Percentiles rank a stretch among this genome's conserved stretches.
These are phyloP conservation scores for Melampsora americana DNA, from an alignment of 1,284 basidiomycete species.

Conservation along the genomic window DNA sequence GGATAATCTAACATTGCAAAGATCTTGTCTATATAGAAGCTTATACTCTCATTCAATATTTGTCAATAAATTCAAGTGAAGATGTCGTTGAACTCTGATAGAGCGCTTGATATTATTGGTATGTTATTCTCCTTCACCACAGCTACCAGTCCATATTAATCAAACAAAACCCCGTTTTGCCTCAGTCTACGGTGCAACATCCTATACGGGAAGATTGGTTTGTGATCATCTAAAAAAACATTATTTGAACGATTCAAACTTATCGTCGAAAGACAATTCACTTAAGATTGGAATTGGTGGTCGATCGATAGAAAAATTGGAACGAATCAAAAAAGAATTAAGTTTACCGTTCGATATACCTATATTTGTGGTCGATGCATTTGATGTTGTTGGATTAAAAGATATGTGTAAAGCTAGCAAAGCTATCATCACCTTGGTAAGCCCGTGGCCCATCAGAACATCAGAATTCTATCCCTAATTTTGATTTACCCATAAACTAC, in stretches of 20 bases:
- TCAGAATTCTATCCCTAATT: no score
- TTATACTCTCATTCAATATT: no score
- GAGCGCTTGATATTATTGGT: no score
- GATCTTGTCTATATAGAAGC: no score
- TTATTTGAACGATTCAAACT: not conserved
- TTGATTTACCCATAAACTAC: no score
- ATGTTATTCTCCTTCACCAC: no score
- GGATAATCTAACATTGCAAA: no score
- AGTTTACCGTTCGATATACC: not conserved
- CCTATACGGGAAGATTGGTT: conserved; percentile 30
- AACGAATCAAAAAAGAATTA: conserved; percentile 26
- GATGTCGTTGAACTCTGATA: no score
- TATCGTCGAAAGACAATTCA: not conserved
- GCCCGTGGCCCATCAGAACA: no score
- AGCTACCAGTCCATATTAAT: no score
- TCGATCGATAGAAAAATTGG: conserved; percentile 32
- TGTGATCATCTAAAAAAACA: conserved; percentile 26
- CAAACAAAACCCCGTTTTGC: not conserved
- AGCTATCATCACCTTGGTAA: conserved; percentile 32
- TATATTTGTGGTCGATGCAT: conserved; percentile 36
- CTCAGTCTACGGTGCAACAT: conserved; percentile 39
- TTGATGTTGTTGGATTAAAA: conserved; percentile 17
- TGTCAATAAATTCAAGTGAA: no score
- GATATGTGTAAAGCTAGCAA: conserved; percentile 33
- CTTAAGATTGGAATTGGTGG: conserved; percentile 33